Evolutionary conservation across 2,329 filamentous ascomycete genomes (phyloP).

Genomic region (Dothideomycetidae sp.): DNA sequence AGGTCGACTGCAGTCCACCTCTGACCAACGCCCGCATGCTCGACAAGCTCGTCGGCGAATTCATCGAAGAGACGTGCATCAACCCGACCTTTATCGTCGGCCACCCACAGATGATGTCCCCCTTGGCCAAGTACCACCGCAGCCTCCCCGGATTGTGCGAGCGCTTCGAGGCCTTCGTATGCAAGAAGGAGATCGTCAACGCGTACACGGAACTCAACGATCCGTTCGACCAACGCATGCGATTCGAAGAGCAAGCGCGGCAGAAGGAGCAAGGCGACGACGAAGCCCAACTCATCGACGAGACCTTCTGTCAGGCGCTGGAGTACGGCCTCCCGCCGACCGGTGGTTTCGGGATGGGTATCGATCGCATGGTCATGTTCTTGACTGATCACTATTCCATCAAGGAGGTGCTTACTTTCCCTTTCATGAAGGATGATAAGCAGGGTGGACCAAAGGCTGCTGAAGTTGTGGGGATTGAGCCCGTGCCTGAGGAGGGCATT

Average conservation of each 20-base stretch:
- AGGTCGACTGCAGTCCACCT: constrained; percentile 77
- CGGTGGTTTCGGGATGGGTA: constrained; percentile 91
- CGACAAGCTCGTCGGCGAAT: constrained; percentile 80
- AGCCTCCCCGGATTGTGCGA: constrained; percentile 72
- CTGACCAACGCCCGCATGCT: constrained; percentile 92
- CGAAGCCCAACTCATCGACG: constrained; percentile 89
- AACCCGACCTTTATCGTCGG: constrained; percentile 86
- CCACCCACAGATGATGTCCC: constrained; percentile 77
- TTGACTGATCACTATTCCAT: constrained; percentile 91
- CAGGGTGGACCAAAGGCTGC: constrained; percentile 38
- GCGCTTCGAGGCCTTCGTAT: constrained; percentile 93
- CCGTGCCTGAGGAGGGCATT: constrained; percentile 42
- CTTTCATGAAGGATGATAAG: constrained; percentile 87
- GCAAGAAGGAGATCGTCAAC: constrained; percentile 94
- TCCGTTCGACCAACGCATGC: constrained; percentile 81
- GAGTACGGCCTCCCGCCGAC: constrained; percentile 89
- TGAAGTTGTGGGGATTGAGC: constrained; percentile 47
- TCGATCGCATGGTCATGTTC: constrained; percentile 91
- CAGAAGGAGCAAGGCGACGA: constrained; percentile 97
- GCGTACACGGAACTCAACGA: constrained; percentile 98
- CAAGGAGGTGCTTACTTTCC: constrained; percentile 91
- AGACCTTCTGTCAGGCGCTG: constrained; percentile 82
- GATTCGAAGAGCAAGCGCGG: constrained; percentile 86
- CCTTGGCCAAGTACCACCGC: constrained; percentile 90
- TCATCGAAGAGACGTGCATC: constrained; percentile 84